Evolutionary conservation across 805 yeast genomes (phyloP).

Genomic region (Torulaspora gathmanii): DNA sequence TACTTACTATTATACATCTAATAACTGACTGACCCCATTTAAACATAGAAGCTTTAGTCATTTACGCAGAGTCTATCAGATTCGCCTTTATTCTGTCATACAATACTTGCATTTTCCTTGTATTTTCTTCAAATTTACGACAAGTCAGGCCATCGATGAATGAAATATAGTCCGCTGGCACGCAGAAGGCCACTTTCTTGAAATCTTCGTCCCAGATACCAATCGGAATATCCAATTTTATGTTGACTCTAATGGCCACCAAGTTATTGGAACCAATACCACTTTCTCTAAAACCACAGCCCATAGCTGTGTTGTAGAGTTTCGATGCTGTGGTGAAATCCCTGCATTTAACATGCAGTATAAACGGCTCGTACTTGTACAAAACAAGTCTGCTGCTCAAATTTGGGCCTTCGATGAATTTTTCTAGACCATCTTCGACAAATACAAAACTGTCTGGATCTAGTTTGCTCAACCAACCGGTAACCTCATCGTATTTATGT

Average conservation of each 20-base stretch:
- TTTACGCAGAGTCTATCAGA: slow-evolving; percentile 23
- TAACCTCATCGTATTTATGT: slow-evolving; percentile 51
- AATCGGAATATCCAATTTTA: slow-evolving; percentile 71
- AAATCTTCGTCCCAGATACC: slow-evolving; percentile 45
- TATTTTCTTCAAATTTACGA: slow-evolving; percentile 65
- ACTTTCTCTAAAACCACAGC: slow-evolving; percentile 80
- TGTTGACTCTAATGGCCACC: slow-evolving; percentile 67
- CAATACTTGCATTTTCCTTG: slow-evolving; percentile 48
- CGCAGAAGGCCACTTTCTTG: slow-evolving; percentile 41
- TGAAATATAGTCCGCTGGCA: slow-evolving; percentile 47
- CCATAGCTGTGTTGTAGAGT: slow-evolving; percentile 67
- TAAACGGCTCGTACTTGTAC: slow-evolving; percentile 80
- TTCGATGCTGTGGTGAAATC: slow-evolving; percentile 52
- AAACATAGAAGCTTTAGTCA: background rate
- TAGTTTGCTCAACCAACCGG: slow-evolving; percentile 44
- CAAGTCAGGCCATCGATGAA: slow-evolving; percentile 50
- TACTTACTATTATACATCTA: too few relatives aligned
- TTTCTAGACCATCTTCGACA: background rate
- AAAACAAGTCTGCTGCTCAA: slow-evolving; percentile 50
- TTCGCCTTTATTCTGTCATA: slow-evolving; percentile 39
- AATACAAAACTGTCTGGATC: slow-evolving; percentile 22
- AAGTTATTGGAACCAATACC: slow-evolving; percentile 77
- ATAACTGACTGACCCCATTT: too few relatives aligned
- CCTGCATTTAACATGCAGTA: slow-evolving; percentile 77
- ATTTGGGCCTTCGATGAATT: slow-evolving; percentile 1